phyloP scores from a whole-genome alignment of 2,329 filamentous ascomycete genomes.

The Podosphaera xanthii region DNA sequence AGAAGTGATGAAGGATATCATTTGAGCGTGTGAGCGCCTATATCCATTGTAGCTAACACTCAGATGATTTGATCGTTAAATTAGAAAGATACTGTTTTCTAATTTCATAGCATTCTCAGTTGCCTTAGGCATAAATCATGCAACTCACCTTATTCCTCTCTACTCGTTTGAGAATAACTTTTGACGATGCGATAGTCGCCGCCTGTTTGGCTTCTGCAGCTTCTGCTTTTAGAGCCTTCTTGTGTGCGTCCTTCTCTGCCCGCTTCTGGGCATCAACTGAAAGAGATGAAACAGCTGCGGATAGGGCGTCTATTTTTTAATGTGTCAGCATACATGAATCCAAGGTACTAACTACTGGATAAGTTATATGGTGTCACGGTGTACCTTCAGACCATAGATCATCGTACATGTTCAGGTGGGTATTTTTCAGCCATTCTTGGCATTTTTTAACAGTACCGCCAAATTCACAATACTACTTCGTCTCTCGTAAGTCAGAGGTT shows the following conservation, averaged over 20 bases:
- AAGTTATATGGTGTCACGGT: conserved; percentile 5
- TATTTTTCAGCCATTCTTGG: conserved; percentile 75
- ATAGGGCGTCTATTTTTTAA: conserved; percentile 41
- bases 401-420: conserved; percentile 50
- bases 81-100: neutral
- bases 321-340: neutral
- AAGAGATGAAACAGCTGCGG: conserved; percentile 64
- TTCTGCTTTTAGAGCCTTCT: conserved; percentile 89
- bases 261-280: conserved; percentile 83
- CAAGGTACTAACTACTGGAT: too few species aligned
- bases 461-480: conserved; percentile 83
- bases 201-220: conserved; percentile 64
- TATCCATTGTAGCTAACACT: too few species aligned
- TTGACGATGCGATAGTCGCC: conserved; percentile 54
- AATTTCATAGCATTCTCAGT: neutral
- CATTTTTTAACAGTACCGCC: conserved; percentile 92
- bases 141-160: conserved; percentile 57
- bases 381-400: conserved; percentile 70
- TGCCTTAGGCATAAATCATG: neutral
- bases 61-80: too few species aligned
- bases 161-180: conserved; percentile 83
- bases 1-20: neutral
- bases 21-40: neutral
- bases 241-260: conserved; percentile 84
- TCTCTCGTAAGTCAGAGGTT: neutral